Percentiles rank a stretch among this genome's conserved stretches.
Conservation (phyloP, 163 green algal genomes). For the Smithsoniella earleae region DNA sequence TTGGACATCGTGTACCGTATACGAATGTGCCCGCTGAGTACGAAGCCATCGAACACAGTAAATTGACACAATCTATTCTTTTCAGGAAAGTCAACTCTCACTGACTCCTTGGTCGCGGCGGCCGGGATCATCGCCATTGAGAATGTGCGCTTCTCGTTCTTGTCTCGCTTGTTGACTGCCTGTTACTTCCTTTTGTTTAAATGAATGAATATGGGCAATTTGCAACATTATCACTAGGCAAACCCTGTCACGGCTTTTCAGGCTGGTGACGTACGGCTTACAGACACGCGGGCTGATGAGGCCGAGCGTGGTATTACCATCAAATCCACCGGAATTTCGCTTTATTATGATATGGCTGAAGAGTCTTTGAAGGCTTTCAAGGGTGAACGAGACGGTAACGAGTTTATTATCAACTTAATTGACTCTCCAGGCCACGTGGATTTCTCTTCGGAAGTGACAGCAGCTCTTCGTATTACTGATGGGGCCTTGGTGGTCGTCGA, state of each 20-base stretch:
- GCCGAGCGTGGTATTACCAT: conserved; percentile 99
- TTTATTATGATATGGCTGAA: conserved; percentile 93
- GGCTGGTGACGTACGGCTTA: conserved; percentile 84
- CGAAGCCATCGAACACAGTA: no score
- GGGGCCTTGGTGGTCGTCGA: conserved; percentile 98
- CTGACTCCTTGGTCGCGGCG: conserved; percentile 96
- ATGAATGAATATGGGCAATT: no score
- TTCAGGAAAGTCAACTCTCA: conserved; percentile 97
- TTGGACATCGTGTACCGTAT: no score
- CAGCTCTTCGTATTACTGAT: conserved; percentile 98
- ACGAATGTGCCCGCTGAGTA: no score
- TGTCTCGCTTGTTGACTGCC: no score
- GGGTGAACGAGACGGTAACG: conserved; percentile 72
- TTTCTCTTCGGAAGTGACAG: conserved; percentile 99
- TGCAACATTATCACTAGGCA: no score
- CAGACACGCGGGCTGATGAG: conserved; percentile 95
- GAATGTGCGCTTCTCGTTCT: conserved; percentile 49
- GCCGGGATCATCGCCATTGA: conserved; percentile 98
- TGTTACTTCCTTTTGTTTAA: no score
- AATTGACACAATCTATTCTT: no score
- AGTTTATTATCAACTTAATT: conserved; percentile 99
- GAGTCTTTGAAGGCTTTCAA: conserved; percentile 78
- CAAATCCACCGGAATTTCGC: conserved; percentile 99
- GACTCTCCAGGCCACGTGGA: conserved; percentile 99
- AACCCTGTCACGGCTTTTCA: no score